Conservation (phyloP, 1,284 basidiomycete species). For the Cronartium quercuum region DNA sequence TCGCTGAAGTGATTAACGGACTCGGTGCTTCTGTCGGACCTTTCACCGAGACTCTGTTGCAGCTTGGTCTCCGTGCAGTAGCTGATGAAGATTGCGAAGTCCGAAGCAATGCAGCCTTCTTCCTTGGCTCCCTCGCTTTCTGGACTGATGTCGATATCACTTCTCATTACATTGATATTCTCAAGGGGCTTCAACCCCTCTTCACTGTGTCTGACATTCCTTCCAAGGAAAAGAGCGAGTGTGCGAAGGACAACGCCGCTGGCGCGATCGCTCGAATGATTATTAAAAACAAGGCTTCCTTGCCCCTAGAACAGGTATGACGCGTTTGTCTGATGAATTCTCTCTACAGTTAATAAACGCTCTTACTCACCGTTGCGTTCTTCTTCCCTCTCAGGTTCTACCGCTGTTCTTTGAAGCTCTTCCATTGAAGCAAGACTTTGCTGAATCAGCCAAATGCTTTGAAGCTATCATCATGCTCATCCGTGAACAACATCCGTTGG, state of each 20-base stretch:
- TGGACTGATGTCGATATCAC: constrained; percentile 77
- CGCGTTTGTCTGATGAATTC: not conserved
- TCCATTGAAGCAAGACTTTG: constrained; percentile 78
- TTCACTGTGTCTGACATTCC: constrained; percentile 65
- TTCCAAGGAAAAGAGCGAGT: constrained; percentile 62
- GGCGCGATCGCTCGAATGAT: constrained; percentile 88
- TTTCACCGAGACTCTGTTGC: constrained; percentile 69
- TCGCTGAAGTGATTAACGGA: constrained; percentile 91
- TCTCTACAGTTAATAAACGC: not conserved
- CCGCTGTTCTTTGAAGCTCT: constrained; percentile 75
- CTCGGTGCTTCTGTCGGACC: constrained; percentile 82
- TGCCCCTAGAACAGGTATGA: constrained; percentile 73
- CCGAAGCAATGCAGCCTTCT: constrained; percentile 92
- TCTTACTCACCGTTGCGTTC: too few relatives aligned
- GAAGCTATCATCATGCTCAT: constrained; percentile 82
- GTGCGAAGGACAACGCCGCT: constrained; percentile 86
- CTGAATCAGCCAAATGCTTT: constrained; percentile 72
- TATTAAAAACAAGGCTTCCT: constrained; percentile 67
- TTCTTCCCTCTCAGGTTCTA: constrained; percentile 57
- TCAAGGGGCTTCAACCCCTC: constrained; percentile 72
- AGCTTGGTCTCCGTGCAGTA: constrained; percentile 76
- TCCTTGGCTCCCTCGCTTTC: constrained; percentile 83
- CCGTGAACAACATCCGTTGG: constrained; percentile 62
- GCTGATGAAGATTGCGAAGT: constrained; percentile 83
- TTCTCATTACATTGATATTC: constrained; percentile 71